A percentile compares a stretch with the other conserved stretches of the same genome.
These are phyloP conservation scores for Lojkania enalia DNA, from an alignment of 2,329 filamentous ascomycete genomes.

Conservation along the genomic window DNA sequence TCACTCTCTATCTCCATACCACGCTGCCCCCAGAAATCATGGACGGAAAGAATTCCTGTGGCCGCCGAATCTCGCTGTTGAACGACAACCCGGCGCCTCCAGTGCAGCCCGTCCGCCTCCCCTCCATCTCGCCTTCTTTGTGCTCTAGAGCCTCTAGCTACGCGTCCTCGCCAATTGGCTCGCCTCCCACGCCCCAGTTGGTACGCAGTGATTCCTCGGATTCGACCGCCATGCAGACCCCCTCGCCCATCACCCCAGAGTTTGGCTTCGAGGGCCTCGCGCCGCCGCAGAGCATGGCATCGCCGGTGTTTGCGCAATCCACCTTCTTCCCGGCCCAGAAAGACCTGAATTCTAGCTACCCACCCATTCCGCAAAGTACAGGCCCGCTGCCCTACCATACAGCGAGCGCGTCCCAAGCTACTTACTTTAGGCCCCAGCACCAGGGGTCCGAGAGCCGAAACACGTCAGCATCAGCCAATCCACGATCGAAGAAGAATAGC, in stretches of 20 bases:
- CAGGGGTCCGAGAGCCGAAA: slow-evolving; percentile 11
- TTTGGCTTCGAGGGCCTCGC: slow-evolving; percentile 33
- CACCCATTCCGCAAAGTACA: slow-evolving; percentile 26
- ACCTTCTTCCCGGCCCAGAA: slow-evolving; percentile 36
- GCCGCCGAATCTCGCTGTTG: slow-evolving; percentile 55
- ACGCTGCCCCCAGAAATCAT: slow-evolving; percentile 39
- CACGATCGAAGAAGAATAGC: slow-evolving; percentile 62
- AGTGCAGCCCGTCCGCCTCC: slow-evolving; percentile 35
- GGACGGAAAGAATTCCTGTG: slow-evolving; percentile 56
- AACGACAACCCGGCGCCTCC: slow-evolving; percentile 49
- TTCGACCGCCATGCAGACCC: slow-evolving; percentile 48
- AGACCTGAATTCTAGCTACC: slow-evolving; percentile 29
- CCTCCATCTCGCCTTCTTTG: slow-evolving; percentile 41
- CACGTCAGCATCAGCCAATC: slow-evolving; percentile 42
- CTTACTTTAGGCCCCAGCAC: slow-evolving; percentile 27
- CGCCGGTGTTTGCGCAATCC: slow-evolving; percentile 32
- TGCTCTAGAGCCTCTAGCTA: slow-evolving; percentile 49
- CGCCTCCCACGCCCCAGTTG: slow-evolving; percentile 52
- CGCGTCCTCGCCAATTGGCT: slow-evolving; percentile 51
- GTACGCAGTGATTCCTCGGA: slow-evolving; percentile 53
- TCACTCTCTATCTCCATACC: slow-evolving; percentile 9
- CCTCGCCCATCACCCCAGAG: slow-evolving; percentile 53
- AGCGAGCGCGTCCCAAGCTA: slow-evolving; percentile 15
- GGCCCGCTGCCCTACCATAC: slow-evolving; percentile 30
- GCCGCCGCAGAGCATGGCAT: slow-evolving; percentile 22